Evolutionary conservation across 192 early-diverging fungal species (phyloP).

Genomic region (Allomyces macrogynus): DNA sequence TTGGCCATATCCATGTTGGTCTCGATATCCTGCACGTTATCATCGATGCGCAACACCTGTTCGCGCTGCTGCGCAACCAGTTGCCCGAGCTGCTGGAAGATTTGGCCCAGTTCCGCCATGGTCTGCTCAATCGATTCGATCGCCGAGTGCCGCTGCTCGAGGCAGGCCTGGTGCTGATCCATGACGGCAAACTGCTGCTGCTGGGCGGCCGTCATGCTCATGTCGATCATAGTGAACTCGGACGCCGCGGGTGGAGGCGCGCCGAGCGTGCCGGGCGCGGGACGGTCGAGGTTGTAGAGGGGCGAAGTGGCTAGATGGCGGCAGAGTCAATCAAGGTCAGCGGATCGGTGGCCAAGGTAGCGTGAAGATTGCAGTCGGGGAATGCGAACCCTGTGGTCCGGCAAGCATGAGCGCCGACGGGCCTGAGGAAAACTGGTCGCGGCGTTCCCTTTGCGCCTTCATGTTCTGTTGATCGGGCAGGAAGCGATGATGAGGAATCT

Average conservation of each 20-base stretch:
- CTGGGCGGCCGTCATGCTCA: slow-evolving; percentile 18
- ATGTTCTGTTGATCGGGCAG: slow-evolving; percentile 50
- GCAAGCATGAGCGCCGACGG: slow-evolving; percentile 6
- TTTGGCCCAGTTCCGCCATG: slow-evolving; percentile 80
- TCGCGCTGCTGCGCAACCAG: slow-evolving; percentile 76
- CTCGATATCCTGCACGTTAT: slow-evolving; percentile 80
- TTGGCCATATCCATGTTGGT: slow-evolving; percentile 79
- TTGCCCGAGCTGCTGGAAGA: slow-evolving; percentile 67
- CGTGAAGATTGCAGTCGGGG: too few relatives aligned
- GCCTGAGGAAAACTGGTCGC: slow-evolving; percentile 73
- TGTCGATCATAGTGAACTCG: neutral
- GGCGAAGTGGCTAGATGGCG: slow-evolving; percentile 24
- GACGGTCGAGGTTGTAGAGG: slow-evolving; percentile 36
- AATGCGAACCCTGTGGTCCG: neutral
- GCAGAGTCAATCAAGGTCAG: neutral
- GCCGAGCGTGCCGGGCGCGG: slow-evolving; percentile 5
- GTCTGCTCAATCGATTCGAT: slow-evolving; percentile 94
- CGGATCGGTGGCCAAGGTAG: too few relatives aligned
- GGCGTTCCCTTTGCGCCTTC: slow-evolving; percentile 69
- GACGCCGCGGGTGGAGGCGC: neutral
- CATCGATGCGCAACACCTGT: slow-evolving; percentile 77
- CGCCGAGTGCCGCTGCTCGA: slow-evolving; percentile 72
- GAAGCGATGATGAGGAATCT: too few relatives aligned
- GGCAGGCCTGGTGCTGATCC: slow-evolving; percentile 50
- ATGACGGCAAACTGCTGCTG: slow-evolving; percentile 44